phyloP scores from a whole-genome alignment of 176 grass and related monocot genomes.

The Musa itinerans region DNA sequence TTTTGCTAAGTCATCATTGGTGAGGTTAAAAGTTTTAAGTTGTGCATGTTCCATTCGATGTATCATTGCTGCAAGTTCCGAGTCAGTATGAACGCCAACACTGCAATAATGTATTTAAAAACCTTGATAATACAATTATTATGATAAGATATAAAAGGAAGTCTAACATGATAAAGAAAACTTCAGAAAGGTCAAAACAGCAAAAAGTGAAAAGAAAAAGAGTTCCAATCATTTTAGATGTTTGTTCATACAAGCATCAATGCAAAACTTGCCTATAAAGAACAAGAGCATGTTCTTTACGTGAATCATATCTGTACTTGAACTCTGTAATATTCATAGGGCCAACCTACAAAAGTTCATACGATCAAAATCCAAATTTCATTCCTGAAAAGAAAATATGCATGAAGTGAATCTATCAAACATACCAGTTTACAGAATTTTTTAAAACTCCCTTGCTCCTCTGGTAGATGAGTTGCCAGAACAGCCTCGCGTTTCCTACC shows the following conservation, averaged over 20 bases:
- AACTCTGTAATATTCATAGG: slow-evolving; percentile 99
- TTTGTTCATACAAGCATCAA: neutral
- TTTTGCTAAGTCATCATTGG: slow-evolving; percentile 72
- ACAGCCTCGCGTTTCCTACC: slow-evolving; percentile 86
- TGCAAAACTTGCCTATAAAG: slow-evolving; percentile 53
- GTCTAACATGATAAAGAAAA: neutral
- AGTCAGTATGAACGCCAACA: slow-evolving; percentile 91
- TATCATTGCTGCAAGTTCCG: slow-evolving; percentile 64
- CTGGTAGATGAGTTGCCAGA: slow-evolving; percentile 70
- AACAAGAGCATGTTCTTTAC: slow-evolving; percentile 80
- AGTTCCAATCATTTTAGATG: neutral
- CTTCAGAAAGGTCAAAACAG: neutral
- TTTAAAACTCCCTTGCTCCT: slow-evolving; percentile 88
- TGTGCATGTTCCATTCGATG: slow-evolving; percentile 53
- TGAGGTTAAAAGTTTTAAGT: slow-evolving; percentile 78
- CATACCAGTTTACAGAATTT: slow-evolving; percentile 64
- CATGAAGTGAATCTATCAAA: neutral
- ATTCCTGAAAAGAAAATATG: neutral
- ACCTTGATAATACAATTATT: neutral
- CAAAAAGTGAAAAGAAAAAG: neutral
- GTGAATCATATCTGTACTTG: slow-evolving; percentile 95
- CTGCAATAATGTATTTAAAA: slow-evolving; percentile 38
- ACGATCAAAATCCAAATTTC: slow-evolving; percentile 21
- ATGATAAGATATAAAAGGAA: neutral
- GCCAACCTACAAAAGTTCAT: slow-evolving; percentile 54